phyloP scores from a whole-genome alignment of 177 flowering plant species.

The Vitis hybrid region DNA sequence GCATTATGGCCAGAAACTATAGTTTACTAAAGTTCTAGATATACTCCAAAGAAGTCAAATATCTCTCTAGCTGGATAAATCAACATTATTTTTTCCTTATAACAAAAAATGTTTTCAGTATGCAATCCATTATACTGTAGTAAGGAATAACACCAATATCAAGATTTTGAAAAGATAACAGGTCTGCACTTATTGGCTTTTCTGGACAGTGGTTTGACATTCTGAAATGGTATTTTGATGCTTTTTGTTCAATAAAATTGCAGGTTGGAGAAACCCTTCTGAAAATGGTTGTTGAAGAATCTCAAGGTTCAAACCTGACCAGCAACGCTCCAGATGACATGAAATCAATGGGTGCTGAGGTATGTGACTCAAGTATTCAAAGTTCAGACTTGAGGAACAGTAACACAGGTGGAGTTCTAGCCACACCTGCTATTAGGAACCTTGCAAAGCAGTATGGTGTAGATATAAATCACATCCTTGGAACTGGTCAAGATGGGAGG shows the following conservation, averaged over 20 bases:
- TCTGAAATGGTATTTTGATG: neutral
- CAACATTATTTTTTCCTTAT: too few species aligned
- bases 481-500: constrained; percentile 88
- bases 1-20: too few species aligned
- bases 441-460: constrained; percentile 76
- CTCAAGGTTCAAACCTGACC: constrained; percentile 17
- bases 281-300: constrained; percentile 58
- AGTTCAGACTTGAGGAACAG: constrained; percentile 15
- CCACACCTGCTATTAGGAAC: constrained; percentile 79
- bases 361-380: constrained; percentile 19
- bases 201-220: neutral
- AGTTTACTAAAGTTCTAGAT: too few species aligned
- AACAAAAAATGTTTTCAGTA: too few species aligned
- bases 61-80: too few species aligned
- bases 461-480: constrained; percentile 60
- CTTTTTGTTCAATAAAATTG: constrained; percentile 4
- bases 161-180: too few species aligned
- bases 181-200: neutral
- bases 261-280: constrained; percentile 95
- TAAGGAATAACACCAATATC: too few species aligned
- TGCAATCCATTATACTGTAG: too few species aligned
- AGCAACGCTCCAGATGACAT: constrained; percentile 23
- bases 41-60: too few species aligned
- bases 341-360: constrained; percentile 15
- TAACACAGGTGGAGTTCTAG: constrained; percentile 41